A percentile compares a stretch with the other conserved stretches of the same genome.
Evolutionary conservation across 78 protist species (phyloP).

Genomic region (Pigoraptor vietnamica): DNA sequence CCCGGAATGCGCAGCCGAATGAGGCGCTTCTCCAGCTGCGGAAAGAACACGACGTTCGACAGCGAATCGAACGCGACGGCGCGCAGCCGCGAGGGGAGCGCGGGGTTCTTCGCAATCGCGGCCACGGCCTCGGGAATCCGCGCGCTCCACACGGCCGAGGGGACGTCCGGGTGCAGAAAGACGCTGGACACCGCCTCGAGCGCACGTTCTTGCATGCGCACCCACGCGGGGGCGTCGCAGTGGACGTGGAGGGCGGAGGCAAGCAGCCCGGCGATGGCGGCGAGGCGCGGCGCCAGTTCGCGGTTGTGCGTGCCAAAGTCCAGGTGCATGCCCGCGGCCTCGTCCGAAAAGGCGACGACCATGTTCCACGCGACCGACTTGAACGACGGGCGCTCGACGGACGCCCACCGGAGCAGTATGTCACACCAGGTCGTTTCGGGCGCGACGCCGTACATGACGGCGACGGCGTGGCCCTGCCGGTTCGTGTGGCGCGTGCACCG

Average conservation of each 20-base stretch:
- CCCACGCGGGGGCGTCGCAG: not conserved
- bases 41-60: not conserved
- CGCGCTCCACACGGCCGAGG: not conserved
- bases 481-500: not conserved
- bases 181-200: not conserved
- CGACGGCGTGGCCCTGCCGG: not conserved
- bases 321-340: not conserved
- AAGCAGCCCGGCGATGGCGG: not conserved
- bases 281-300: not conserved
- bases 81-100: not conserved
- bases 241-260: not conserved
- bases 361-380: not conserved
- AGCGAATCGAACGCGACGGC: not conserved
- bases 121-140: not conserved
- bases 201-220: not conserved
- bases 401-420: not conserved
- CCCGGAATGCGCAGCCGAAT: not conserved
- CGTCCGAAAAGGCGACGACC: not conserved
- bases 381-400: not conserved
- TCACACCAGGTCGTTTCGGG: not conserved
- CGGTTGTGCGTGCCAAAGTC: not conserved
- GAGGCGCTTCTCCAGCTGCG: not conserved
- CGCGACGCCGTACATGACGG: not conserved
- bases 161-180: not conserved
- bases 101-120: not conserved